phyloP scores from a whole-genome alignment of 805 yeast species.

The Sugiyamaella lignohabitans region DNA sequence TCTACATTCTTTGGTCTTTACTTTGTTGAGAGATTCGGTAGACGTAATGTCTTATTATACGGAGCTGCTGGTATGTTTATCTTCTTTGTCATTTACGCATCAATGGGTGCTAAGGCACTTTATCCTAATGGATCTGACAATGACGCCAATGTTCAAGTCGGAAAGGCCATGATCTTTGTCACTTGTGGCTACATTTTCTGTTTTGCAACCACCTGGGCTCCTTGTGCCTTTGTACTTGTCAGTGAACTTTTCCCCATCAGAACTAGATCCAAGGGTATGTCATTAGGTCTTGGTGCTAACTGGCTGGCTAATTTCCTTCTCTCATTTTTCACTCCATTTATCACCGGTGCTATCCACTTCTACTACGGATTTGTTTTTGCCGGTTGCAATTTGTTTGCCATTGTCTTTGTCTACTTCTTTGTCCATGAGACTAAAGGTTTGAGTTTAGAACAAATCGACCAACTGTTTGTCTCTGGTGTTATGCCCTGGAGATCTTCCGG shows the following conservation, averaged over 20 bases:
- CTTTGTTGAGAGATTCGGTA: conserved; percentile 46
- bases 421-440: conserved; percentile 77
- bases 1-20: conserved; percentile 44
- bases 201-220: conserved; percentile 55
- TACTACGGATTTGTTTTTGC: conserved; percentile 57
- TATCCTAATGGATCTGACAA: conserved; percentile 30
- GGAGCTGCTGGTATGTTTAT: conserved; percentile 45
- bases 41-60: conserved; percentile 40
- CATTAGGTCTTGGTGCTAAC: conserved; percentile 43
- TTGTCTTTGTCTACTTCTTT: conserved; percentile 64
- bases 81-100: conserved; percentile 46
- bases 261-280: conserved; percentile 59
- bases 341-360: conserved; percentile 55
- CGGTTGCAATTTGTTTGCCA: conserved; percentile 51
- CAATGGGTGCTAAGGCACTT: conserved; percentile 38
- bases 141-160: conserved; percentile 35
- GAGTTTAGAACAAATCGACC: conserved; percentile 75
- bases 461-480: conserved; percentile 42
- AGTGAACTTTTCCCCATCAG: conserved; percentile 55
- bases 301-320: conserved; percentile 45
- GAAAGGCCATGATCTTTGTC: conserved; percentile 47
- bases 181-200: conserved; percentile 46
- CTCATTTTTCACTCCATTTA: conserved; percentile 64
- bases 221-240: conserved; percentile 63
- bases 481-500: conserved; percentile 36